Evolutionary conservation across 1,284 basidiomycete genomes (phyloP).

Genomic region (Apiotrichum siamense): DNA sequence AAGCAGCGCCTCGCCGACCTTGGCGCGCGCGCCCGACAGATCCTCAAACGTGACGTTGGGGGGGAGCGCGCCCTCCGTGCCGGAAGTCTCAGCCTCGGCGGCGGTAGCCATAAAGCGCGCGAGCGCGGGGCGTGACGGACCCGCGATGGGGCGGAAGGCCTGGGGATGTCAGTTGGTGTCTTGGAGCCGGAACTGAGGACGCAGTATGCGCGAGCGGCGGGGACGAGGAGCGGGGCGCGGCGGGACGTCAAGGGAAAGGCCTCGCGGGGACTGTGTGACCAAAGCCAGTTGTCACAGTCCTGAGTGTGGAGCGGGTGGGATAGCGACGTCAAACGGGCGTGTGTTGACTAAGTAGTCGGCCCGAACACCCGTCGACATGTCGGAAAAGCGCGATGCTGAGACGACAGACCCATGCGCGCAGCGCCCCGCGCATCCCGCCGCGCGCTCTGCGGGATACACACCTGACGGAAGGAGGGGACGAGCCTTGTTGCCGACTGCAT

Average conservation of each 20-base stretch:
- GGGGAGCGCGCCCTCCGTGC: slow-evolving; percentile 11
- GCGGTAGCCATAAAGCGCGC: slow-evolving; percentile 12
- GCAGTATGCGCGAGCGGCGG: not conserved
- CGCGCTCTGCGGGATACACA: no score
- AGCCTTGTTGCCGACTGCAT: slow-evolving; percentile 5
- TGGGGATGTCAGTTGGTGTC: not conserved
- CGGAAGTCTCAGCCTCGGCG: not conserved
- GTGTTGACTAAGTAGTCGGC: no score
- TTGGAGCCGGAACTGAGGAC: no score
- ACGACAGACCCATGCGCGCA: no score
- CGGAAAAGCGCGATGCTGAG: no score
- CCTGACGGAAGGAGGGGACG: slow-evolving; percentile 3
- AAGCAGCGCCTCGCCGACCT: slow-evolving; percentile 7
- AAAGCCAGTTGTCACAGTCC: no score
- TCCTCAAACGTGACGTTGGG: slow-evolving; percentile 31
- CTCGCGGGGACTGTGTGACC: no score
- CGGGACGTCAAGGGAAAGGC: no score
- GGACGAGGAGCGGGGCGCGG: not conserved
- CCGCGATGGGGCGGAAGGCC: slow-evolving; percentile 14
- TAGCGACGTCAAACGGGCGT: no score
- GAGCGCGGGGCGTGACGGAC: slow-evolving; percentile 13
- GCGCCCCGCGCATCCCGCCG: no score
- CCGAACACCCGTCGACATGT: no score
- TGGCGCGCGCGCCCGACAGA: slow-evolving; percentile 6
- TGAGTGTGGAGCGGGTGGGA: no score